Evolutionary conservation across 2,329 filamentous ascomycete genomes (phyloP), one percentile per base, ranked within the genome.

Genomic region (Amphichorda felina): DNA sequence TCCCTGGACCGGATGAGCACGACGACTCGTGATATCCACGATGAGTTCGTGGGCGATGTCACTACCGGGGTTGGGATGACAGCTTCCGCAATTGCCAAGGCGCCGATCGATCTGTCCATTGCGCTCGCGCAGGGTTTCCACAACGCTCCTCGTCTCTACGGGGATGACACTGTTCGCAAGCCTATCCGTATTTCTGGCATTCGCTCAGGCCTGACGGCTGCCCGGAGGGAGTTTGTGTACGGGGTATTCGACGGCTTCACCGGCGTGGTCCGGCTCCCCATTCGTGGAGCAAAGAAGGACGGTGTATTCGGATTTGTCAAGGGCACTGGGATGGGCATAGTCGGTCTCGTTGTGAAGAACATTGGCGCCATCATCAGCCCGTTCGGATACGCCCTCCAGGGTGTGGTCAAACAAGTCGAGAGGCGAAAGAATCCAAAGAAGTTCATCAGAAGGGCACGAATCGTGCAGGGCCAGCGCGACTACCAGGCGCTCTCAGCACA

Each of bases 71-170:
- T 75, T 14, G 58, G 57, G 17, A 65, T 66, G 42, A 66, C 71
- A 0, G 65, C 65, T 0, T 49, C 58, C 2, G 70, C 73, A 4
- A 54, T 79, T 4, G 63, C 62, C 6, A 63, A 60, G 40, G 70
- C 73, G 0, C 79, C 79, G 0, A 69, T 79, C 43, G 68, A 79
- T 44, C 51, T 82, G 3, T 64, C 69, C 0, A 55, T 81, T 28
- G 73, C 75, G 0, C 50, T 82, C 2, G 74, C 75, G 2, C 76
- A 82, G 48, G 79, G 78, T 2, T 82, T 82, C 42, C 78, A 82
- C 50, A 83, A 83, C 43, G 76, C 75, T 0, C 79, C 79, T 2
- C 68, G 76, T 2, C 61, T 84, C 0, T 84, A 83, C 44, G 79
- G 78, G 11, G 79, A 84, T 45, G 68, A 74, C 33, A 82, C 78